These are phyloP conservation scores for Xylaria scruposa DNA, from an alignment of 495 filamentous ascomycete genomes.

Conservation along the genomic window DNA sequence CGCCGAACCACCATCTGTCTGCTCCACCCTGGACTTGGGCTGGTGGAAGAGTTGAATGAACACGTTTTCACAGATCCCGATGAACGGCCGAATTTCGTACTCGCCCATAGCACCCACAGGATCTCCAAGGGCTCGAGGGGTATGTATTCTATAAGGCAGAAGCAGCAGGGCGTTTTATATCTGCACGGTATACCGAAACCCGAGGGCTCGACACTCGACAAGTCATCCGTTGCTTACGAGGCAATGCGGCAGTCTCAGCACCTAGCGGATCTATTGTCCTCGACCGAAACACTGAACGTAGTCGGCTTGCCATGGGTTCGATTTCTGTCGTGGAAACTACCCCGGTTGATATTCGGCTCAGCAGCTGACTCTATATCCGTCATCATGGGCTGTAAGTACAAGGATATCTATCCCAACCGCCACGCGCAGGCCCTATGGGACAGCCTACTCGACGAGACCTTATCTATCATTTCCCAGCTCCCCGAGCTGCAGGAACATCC, in stretches of 20 bases:
- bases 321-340: slow-evolving; percentile 61
- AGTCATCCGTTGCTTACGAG: slow-evolving; percentile 33
- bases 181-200: slow-evolving; percentile 28
- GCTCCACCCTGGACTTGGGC: slow-evolving; percentile 82
- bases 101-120: slow-evolving; percentile 73
- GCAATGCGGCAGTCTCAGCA: slow-evolving; percentile 35
- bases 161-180: slow-evolving; percentile 21
- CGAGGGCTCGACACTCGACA: slow-evolving; percentile 11
- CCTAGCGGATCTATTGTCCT: slow-evolving; percentile 41
- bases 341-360: slow-evolving; percentile 74
- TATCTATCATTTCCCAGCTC: slow-evolving; percentile 45
- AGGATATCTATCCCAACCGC: slow-evolving; percentile 68
- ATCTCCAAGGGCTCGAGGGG: slow-evolving; percentile 38
- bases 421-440: slow-evolving; percentile 68
- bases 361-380: slow-evolving; percentile 81
- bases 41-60: slow-evolving; percentile 74
- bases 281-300: slow-evolving; percentile 39
- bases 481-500: slow-evolving; percentile 69
- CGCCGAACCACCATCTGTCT: slow-evolving; percentile 77
- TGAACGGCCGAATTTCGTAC: slow-evolving; percentile 74
- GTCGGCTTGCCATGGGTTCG: slow-evolving; percentile 32
- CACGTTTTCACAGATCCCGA: slow-evolving; percentile 68
- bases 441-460: slow-evolving; percentile 62
- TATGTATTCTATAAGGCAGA: slow-evolving; percentile 6
- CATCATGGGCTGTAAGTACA: slow-evolving; percentile 73